A percentile compares a stretch with the other conserved stretches of the same genome.
Conservation (phyloP, 257 asterid species). For the Solanum appendiculatum region DNA sequence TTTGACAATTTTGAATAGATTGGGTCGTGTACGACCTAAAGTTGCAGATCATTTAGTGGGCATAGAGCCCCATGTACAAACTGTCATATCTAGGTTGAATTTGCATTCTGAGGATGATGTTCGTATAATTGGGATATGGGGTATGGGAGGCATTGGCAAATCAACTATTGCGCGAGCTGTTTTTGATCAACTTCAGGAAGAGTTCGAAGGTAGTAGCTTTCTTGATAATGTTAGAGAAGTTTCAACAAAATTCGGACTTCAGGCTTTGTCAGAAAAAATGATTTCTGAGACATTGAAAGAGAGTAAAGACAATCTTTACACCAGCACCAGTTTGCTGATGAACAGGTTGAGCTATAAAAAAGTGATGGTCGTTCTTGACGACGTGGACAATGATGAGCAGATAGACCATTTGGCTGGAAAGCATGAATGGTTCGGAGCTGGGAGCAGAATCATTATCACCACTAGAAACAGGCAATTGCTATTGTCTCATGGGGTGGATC, state of each 20-base stretch:
- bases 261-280: neutral
- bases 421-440: neutral
- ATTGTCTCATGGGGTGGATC: neutral
- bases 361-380: slow-evolving; percentile 6
- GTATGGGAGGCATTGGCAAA: slow-evolving; percentile 15
- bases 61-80: neutral
- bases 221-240: slow-evolving; percentile 8
- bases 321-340: neutral
- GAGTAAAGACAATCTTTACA: neutral
- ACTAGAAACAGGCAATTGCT: slow-evolving; percentile 2
- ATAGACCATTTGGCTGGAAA: neutral
- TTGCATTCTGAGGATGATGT: neutral
- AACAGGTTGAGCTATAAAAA: slow-evolving; percentile 3
- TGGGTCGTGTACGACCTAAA: neutral
- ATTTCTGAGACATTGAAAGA: neutral
- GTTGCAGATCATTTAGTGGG: neutral
- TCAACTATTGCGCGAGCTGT: slow-evolving; percentile 8
- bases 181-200: neutral
- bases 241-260: neutral
- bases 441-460: slow-evolving; percentile 5
- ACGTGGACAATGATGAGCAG: slow-evolving; percentile 4
- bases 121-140: slow-evolving; percentile 4
- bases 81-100: neutral
- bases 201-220: slow-evolving; percentile 2
- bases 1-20: neutral